Evolutionary conservation across 2,329 filamentous ascomycete genomes (phyloP).

Genomic region (Beauveria sp.): DNA sequence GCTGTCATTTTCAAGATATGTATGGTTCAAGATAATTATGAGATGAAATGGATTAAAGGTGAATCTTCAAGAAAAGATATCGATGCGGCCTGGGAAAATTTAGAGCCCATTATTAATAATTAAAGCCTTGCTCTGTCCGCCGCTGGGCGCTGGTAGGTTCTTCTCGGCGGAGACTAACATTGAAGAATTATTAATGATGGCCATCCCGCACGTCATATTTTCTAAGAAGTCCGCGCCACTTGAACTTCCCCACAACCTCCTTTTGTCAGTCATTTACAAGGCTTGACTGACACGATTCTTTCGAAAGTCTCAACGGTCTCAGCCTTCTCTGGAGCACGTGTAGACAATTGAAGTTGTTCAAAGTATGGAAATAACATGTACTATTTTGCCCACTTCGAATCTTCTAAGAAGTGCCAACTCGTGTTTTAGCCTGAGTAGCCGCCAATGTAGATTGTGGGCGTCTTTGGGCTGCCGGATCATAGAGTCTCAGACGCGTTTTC

Average conservation of each 20-base stretch:
- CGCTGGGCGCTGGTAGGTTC: too few species aligned
- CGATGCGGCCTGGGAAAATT: not conserved
- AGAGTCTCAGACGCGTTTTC: slow-evolving; percentile 40
- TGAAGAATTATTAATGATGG: not conserved
- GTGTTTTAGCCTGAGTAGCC: not conserved
- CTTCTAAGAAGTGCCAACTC: too few species aligned
- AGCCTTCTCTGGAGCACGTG: too few species aligned
- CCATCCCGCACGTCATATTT: not conserved
- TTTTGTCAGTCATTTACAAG: too few species aligned
- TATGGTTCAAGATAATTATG: not conserved
- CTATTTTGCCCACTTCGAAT: too few species aligned
- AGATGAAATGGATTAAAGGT: not conserved
- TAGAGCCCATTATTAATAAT: not conserved
- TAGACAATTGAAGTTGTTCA: not conserved
- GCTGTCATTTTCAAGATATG: slow-evolving; percentile 47
- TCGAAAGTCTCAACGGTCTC: too few species aligned
- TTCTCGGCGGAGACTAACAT: too few species aligned
- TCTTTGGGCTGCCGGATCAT: slow-evolving; percentile 17
- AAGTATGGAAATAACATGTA: not conserved
- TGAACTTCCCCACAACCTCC: not conserved
- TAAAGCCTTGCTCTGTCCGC: too few species aligned
- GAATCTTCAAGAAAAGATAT: too few species aligned
- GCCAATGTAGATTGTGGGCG: slow-evolving; percentile 24
- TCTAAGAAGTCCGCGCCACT: not conserved
- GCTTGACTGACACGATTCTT: too few species aligned